Evolutionary conservation across 2,329 filamentous ascomycete genomes (phyloP), one percentile per base, ranked within the genome.

Genomic region (Trichophyton verrucosum): DNA sequence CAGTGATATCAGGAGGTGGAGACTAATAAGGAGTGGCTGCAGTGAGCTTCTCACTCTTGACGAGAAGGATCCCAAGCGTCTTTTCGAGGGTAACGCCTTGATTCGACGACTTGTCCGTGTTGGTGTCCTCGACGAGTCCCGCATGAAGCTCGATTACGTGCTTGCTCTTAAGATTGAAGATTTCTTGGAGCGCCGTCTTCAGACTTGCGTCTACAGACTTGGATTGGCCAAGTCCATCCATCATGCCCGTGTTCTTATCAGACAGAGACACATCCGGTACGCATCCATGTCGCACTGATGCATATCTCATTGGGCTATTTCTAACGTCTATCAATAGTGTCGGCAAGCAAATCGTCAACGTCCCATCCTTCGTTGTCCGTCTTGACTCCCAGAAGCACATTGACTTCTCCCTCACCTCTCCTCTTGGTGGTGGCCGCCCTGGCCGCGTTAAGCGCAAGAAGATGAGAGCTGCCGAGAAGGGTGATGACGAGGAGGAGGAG

Each of bases 111-210:
- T 99, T 71, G 94, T 99, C 70, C 94, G 94, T 79, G 91, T 97
- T 78, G 94, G 94, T 89, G 94, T 99, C 75, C 90, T 99, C 76
- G 94, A 99, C 79, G 94, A 99, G 85, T 91, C 91, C 78, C 94
- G 94, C 86, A 99, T 99, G 94, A 99, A 96, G 89, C 94, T 99
- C 85, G 94, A 99, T 96, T 96, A 99, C 88, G 94, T 99, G 77
- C 83, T 99, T 77, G 94, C 94, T 81, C 87, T 99, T 65, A 95
- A 96, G 86, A 88, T 95, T 74, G 94, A 99, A 82, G 94, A 99
- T 81, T 99, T 99, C 88, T 86, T 99, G 82, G 94, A 99, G 88
- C 92, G 94, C 75, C 91, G 94, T 80, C 91, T 97, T 71, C 92
- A 99, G 87, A 99, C 94, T 74, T 96, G 92, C 76, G 94, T 99